Base-by-base conservation (phyloP, 2,329 filamentous ascomycete species). In the Lachnellula suecica region DNA sequence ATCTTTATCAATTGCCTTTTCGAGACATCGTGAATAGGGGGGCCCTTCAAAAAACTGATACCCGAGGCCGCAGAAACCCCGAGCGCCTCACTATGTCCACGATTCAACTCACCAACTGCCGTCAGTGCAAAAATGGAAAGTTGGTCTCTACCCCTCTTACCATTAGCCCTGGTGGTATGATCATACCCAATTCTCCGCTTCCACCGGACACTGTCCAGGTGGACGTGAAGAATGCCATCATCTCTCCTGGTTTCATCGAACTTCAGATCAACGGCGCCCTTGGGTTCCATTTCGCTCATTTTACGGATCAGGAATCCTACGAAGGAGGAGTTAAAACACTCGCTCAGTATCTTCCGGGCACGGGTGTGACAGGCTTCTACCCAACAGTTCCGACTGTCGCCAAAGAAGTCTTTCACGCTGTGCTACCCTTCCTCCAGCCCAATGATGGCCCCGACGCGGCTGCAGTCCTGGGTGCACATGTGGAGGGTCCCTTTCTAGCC, bases 181-280 rank as follows among this genome's bases (percentile, higher is more conserved):
- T 66, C 37, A 61, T 64, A 13, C 49, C 58, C n/a, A 62, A 62
- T 44, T 45, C 53, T 23, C 57, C 57, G n/a, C 51, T 60, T 23
- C 54, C 53, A 6, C 55, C 47, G 38, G 41, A 60, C 19, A 61
- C 57, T 6, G 24, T 49, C 15, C 48, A 38, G 23, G 46, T 65
- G 34, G 77, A 82, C 59, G 63, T 81, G 10, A 68, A 75, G 35
- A 74, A 74, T 37, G 70, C 66, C 43, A 77, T 82, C 44, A 68
- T 82, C 48, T 75, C 78, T 4, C 79, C 79, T 9, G 79, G 79
- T 3, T 79, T 79, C 58, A 66, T 82, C 20, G 79, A 82, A 53
- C 63, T 82, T 5, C 79, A 82, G 54, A 80, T 76, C 1, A 82
- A 82, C 59, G 67, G 67, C 2, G 64, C 63, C 29, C 50, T 65